Conservation (phyloP, 805 yeast genomes). For the Ogataea neopini region DNA sequence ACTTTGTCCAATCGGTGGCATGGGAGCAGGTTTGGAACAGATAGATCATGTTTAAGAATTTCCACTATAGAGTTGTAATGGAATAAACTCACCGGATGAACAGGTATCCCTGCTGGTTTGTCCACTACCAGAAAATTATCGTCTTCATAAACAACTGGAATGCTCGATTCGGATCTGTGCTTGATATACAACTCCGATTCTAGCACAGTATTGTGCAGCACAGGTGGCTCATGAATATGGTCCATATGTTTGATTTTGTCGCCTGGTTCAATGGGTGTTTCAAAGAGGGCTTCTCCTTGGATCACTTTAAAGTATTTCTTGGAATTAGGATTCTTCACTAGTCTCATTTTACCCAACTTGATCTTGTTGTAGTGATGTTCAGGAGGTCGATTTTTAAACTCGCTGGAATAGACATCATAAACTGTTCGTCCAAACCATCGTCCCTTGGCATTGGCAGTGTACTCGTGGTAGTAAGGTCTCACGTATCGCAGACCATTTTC, state of each 20-base stretch:
- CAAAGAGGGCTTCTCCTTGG: conserved; percentile 31
- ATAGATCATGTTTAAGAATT: conserved; percentile 40
- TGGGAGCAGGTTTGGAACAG: conserved; percentile 24
- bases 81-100: conserved; percentile 51
- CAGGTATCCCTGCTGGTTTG: conserved; percentile 53
- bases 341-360: conserved; percentile 23
- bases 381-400: conserved; percentile 31
- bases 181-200: conserved; percentile 2
- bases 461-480: conserved; percentile 37
- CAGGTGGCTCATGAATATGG: conserved; percentile 22
- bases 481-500: conserved; percentile 37
- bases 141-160: conserved; percentile 35
- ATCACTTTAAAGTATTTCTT: conserved; percentile 31
- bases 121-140: conserved; percentile 42
- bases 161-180: not conserved
- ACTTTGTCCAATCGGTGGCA: conserved; percentile 53
- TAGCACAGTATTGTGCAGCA: conserved; percentile 3
- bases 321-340: conserved; percentile 18
- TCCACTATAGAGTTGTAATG: conserved; percentile 46
- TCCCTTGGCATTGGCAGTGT: conserved; percentile 37
- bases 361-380: conserved; percentile 10
- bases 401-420: conserved; percentile 34
- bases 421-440: conserved; percentile 40
- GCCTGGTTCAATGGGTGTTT: conserved; percentile 10
- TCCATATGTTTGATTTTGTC: conserved; percentile 16